These are phyloP conservation scores for Saccharomycopsis sp. DNA, from an alignment of 805 yeast genomes.

Conservation along the genomic window DNA sequence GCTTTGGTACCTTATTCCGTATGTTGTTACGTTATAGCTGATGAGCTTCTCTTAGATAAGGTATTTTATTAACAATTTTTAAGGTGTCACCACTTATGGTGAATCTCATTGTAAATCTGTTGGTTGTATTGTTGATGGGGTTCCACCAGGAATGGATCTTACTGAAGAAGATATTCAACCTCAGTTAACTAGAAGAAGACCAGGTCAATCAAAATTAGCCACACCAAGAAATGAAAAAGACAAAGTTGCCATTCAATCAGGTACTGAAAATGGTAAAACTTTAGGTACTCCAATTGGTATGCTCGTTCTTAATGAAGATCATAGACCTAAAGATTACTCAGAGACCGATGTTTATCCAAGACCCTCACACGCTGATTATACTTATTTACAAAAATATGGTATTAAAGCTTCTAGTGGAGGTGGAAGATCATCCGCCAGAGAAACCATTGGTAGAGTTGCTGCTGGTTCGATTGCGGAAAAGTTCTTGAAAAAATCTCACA, in stretches of 20 bases:
- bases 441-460: conserved; percentile 97
- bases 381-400: conserved; percentile 85
- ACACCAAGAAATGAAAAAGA: conserved; percentile 97
- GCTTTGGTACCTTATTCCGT: conserved; percentile 45
- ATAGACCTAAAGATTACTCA: conserved; percentile 90
- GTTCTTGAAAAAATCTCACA: conserved; percentile 61
- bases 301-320: conserved; percentile 90
- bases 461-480: conserved; percentile 99
- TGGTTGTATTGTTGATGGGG: conserved; percentile 97
- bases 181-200: conserved; percentile 92
- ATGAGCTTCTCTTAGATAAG: background rate
- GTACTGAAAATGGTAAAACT: conserved; percentile 84
- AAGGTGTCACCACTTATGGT: conserved; percentile 88
- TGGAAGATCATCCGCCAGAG: conserved; percentile 95
- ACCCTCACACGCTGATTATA: conserved; percentile 96
- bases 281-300: conserved; percentile 94
- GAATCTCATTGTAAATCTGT: conserved; percentile 97
- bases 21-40: too few relatives aligned
- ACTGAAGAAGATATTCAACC: conserved; percentile 89
- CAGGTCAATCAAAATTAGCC: conserved; percentile 86
- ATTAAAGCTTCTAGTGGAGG: conserved; percentile 94
- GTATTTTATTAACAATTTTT: conserved; percentile 4
- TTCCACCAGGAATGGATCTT: conserved; percentile 87
- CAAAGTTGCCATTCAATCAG: conserved; percentile 84
- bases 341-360: conserved; percentile 95